Evolutionary conservation across 371 early-diverging fungal species (phyloP).

Genomic region (Lichtheimia ramosa): DNA sequence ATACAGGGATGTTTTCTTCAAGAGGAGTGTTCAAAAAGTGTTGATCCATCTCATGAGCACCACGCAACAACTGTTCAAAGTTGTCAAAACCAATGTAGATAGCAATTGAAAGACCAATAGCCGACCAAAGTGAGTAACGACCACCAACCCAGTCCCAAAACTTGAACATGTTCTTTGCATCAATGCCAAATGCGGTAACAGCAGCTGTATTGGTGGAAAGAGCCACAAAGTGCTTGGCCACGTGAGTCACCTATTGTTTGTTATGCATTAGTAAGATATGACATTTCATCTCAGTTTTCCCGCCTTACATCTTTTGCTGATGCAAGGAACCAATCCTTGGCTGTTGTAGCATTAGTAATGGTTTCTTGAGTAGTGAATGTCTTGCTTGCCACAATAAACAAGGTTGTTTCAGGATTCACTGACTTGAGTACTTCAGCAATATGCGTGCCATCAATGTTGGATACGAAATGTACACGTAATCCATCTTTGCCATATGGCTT

Average conservation of each 20-base stretch:
- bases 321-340: constrained; percentile 90
- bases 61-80: constrained; percentile 89
- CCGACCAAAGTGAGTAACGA: constrained; percentile 99
- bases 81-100: constrained; percentile 95
- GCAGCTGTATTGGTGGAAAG: constrained; percentile 93
- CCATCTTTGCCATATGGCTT: constrained; percentile 82
- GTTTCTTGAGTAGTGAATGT: constrained; percentile 99
- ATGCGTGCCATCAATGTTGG: constrained; percentile 98
- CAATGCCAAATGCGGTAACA: constrained; percentile 92
- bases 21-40: constrained; percentile 91
- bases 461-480: constrained; percentile 91
- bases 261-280: background rate
- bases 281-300: background rate
- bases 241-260: constrained; percentile 60
- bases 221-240: constrained; percentile 98
- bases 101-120: constrained; percentile 96
- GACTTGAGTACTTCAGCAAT: constrained; percentile 87
- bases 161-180: constrained; percentile 93
- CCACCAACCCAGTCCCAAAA: constrained; percentile 99
- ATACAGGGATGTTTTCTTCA: constrained; percentile 91
- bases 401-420: constrained; percentile 89
- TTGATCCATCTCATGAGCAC: constrained; percentile 96
- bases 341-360: constrained; percentile 95
- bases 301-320: constrained; percentile 78
- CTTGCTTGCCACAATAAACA: constrained; percentile 98